phyloP scores from a whole-genome alignment of 2,329 filamentous ascomycete species.

The Mycosphaerella sp. region DNA sequence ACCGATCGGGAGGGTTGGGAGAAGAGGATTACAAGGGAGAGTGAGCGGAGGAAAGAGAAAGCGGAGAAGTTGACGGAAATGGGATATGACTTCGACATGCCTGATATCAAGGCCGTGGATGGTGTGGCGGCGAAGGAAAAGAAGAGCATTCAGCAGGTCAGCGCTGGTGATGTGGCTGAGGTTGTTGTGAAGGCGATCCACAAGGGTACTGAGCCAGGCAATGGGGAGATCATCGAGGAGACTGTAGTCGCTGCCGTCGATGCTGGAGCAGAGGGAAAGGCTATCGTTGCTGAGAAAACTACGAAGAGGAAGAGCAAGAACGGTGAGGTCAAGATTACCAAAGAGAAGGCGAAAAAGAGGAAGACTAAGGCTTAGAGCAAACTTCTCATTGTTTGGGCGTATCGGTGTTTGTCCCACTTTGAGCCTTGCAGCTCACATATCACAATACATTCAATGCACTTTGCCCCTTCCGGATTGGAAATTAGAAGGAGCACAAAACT shows the following conservation, averaged over 20 bases:
- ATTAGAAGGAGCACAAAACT: too few species aligned
- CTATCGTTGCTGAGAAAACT: conserved; percentile 17
- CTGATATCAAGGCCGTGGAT: conserved; percentile 60
- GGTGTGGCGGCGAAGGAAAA: conserved; percentile 41
- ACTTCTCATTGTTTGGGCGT: neutral
- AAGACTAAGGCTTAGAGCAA: conserved; percentile 14
- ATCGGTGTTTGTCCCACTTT: too few species aligned
- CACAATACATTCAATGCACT: too few species aligned
- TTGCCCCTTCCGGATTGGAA: too few species aligned
- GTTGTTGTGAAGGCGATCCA: conserved; percentile 21
- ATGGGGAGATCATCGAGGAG: conserved; percentile 15
- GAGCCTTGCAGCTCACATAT: too few species aligned
- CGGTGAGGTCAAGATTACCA: conserved; percentile 6
- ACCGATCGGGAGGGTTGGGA: conserved; percentile 72
- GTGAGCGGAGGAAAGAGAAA: conserved; percentile 61
- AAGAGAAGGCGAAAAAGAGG: conserved; percentile 18
- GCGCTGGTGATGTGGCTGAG: conserved; percentile 27
- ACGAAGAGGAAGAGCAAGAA: conserved; percentile 21
- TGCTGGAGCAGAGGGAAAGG: conserved; percentile 2
- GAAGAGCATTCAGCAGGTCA: conserved; percentile 30
- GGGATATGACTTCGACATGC: conserved; percentile 76
- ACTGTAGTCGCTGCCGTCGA: conserved; percentile 9
- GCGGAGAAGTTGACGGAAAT: conserved; percentile 69
- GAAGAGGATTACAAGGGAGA: conserved; percentile 66
- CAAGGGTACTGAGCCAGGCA: conserved; percentile 1